A percentile compares a stretch with the other conserved stretches of the same genome.
Evolutionary conservation across 1,284 basidiomycete genomes (phyloP).

Genomic region (Trametes pubescens): DNA sequence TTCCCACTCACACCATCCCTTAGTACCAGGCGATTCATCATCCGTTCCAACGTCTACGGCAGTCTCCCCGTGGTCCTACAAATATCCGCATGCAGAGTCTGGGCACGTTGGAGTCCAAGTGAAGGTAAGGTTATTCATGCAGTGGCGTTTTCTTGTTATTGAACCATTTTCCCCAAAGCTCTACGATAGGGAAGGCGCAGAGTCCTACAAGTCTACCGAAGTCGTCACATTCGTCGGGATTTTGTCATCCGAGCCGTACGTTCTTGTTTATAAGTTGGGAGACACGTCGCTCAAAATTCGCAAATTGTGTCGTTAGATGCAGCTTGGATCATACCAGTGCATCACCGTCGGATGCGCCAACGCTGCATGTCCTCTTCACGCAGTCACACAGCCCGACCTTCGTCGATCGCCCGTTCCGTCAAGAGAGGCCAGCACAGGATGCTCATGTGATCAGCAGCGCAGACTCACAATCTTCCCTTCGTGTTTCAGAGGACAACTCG

Average conservation of each 20-base stretch:
- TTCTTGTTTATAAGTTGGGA: slow-evolving; percentile 28
- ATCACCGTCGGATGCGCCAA: slow-evolving; percentile 56
- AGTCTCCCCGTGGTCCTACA: slow-evolving; percentile 56
- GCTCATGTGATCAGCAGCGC: not conserved
- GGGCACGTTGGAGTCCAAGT: slow-evolving; percentile 71
- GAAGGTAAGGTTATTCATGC: slow-evolving; percentile 54
- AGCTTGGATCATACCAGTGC: slow-evolving; percentile 35
- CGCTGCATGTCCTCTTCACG: slow-evolving; percentile 73
- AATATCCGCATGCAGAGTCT: slow-evolving; percentile 63
- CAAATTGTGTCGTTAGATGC: slow-evolving; percentile 45
- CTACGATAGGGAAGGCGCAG: slow-evolving; percentile 55
- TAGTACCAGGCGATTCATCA: not conserved
- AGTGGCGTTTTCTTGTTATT: not conserved
- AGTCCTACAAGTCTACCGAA: slow-evolving; percentile 64
- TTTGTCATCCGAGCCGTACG: slow-evolving; percentile 68
- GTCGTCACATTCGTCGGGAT: slow-evolving; percentile 75
- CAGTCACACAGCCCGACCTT: slow-evolving; percentile 41
- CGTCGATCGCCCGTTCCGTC: slow-evolving; percentile 47
- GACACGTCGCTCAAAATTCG: slow-evolving; percentile 1
- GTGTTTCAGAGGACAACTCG: slow-evolving; percentile 11
- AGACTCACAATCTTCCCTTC: slow-evolving; percentile 11
- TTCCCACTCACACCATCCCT: not conserved
- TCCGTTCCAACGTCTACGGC: not conserved
- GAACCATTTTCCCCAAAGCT: slow-evolving; percentile 49
- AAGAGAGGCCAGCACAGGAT: not conserved